Conservation (phyloP, 163 green algal species). For the Chlorella variabilis region DNA sequence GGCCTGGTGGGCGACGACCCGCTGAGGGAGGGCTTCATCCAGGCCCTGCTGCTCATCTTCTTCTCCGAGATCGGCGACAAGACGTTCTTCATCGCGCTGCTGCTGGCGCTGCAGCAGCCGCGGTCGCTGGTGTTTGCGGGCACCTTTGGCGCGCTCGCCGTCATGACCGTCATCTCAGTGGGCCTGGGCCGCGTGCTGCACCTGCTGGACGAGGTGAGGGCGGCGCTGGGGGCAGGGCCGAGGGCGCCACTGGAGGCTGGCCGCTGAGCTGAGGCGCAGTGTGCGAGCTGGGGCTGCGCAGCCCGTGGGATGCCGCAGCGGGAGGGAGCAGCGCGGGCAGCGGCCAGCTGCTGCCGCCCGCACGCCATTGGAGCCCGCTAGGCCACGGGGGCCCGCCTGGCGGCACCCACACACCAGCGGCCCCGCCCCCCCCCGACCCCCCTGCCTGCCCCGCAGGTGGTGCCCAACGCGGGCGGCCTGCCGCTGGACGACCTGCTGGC, state of each 20-base stretch:
- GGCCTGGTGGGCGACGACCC: constrained; percentile 81
- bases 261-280: too few species aligned
- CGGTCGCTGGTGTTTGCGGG: constrained; percentile 76
- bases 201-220: constrained; percentile 81
- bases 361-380: too few species aligned
- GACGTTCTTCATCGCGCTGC: constrained; percentile 98
- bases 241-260: neutral
- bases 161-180: constrained; percentile 97
- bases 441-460: neutral
- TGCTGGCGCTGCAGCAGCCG: constrained; percentile 78
- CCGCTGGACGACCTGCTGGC: constrained; percentile 89
- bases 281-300: too few species aligned
- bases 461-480: constrained; percentile 52
- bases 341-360: too few species aligned
- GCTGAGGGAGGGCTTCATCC: constrained; percentile 84
- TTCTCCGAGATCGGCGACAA: constrained; percentile 99
- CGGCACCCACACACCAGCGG: neutral
- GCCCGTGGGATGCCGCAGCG: too few species aligned
- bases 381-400: too few species aligned
- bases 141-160: constrained; percentile 90
- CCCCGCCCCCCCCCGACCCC: too few species aligned
- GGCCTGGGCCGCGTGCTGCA: constrained; percentile 79
- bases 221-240: neutral
- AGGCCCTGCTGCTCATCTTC: constrained; percentile 95
- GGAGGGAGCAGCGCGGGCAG: too few species aligned